These are phyloP conservation scores for Sclerotinia glacialis DNA, from an alignment of 2,329 filamentous ascomycete species.

Conservation along the genomic window DNA sequence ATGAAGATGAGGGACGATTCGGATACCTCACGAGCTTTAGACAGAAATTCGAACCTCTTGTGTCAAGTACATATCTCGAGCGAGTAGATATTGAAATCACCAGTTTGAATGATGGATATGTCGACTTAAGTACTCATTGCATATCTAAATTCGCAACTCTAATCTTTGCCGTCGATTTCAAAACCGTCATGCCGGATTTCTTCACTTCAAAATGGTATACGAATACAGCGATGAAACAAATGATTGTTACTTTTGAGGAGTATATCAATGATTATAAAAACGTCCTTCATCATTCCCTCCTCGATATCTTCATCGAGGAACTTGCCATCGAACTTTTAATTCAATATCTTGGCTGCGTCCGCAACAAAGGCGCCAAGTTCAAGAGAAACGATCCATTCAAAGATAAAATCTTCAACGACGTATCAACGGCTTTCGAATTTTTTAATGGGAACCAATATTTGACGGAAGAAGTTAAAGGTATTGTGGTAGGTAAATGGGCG, in stretches of 20 bases:
- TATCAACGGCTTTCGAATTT: conserved; percentile 85
- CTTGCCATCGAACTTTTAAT: conserved; percentile 88
- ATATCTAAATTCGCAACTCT: conserved; percentile 82
- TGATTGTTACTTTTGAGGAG: conserved; percentile 92
- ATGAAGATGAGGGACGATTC: conserved; percentile 68
- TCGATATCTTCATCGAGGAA: conserved; percentile 91
- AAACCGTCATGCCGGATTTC: conserved; percentile 76
- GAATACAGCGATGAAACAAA: conserved; percentile 83
- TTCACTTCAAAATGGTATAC: conserved; percentile 91
- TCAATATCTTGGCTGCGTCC: conserved; percentile 77
- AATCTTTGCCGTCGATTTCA: conserved; percentile 89
- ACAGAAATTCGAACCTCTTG: conserved; percentile 75
- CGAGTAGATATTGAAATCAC: conserved; percentile 71
- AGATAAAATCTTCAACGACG: conserved; percentile 91
- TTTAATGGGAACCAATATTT: conserved; percentile 63
- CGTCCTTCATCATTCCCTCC: conserved; percentile 80
- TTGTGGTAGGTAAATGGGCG: conserved; percentile 89
- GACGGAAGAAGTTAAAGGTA: conserved; percentile 64
- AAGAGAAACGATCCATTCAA: conserved; percentile 81
- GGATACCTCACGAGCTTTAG: conserved; percentile 86
- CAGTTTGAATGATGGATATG: conserved; percentile 80
- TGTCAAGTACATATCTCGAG: conserved; percentile 76
- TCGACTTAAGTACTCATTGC: conserved; percentile 92
- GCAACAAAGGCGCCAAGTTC: conserved; percentile 89
- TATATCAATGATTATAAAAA: conserved; percentile 85